A percentile compares a stretch with the other conserved stretches of the same genome.
phyloP scores from a whole-genome alignment of 352 stramenopile species.

The Phytophthora cajani region DNA sequence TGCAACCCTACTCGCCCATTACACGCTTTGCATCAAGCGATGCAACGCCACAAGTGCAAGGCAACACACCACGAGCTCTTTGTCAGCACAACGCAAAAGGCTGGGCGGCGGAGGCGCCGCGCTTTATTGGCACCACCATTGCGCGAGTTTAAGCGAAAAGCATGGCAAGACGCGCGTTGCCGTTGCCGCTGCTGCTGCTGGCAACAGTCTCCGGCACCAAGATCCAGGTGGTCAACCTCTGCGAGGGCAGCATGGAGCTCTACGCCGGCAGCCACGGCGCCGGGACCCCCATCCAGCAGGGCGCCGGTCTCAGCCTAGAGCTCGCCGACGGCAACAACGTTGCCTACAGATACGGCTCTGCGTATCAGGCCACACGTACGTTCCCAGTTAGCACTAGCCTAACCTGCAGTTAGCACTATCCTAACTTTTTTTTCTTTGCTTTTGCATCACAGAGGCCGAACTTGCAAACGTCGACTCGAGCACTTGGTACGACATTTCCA shows the following conservation, averaged over 20 bases:
- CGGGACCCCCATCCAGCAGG: constrained; percentile 30
- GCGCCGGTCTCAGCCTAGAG: constrained; percentile 20
- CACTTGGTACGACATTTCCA: constrained; percentile 82
- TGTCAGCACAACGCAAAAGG: constrained; percentile 27
- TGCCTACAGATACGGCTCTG: constrained; percentile 38
- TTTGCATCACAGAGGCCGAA: constrained; percentile 54
- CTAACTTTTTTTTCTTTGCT: constrained; percentile 7
- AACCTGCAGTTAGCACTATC: constrained; percentile 4
- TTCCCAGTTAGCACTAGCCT: constrained; percentile 1
- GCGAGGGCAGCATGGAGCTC: constrained; percentile 41
- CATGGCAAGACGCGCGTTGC: constrained; percentile 14
- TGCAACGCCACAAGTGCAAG: constrained; percentile 8
- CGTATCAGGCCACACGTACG: constrained; percentile 43
- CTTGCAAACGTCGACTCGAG: constrained; percentile 63
- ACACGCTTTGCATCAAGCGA: constrained; percentile 10
- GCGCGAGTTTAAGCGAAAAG: neutral
- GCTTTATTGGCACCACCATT: neutral
- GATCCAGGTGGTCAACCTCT: constrained; percentile 54
- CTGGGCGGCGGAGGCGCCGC: neutral
- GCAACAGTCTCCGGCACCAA: constrained; percentile 29
- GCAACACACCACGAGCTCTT: constrained; percentile 8
- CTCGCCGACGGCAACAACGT: constrained; percentile 38
- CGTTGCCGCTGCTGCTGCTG: constrained; percentile 5
- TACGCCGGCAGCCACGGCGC: constrained; percentile 35
- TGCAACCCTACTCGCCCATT: constrained; percentile 28